Evolutionary conservation across 2,329 filamentous ascomycete species (phyloP).

Genomic region (Emmonsiellopsis sp.): DNA sequence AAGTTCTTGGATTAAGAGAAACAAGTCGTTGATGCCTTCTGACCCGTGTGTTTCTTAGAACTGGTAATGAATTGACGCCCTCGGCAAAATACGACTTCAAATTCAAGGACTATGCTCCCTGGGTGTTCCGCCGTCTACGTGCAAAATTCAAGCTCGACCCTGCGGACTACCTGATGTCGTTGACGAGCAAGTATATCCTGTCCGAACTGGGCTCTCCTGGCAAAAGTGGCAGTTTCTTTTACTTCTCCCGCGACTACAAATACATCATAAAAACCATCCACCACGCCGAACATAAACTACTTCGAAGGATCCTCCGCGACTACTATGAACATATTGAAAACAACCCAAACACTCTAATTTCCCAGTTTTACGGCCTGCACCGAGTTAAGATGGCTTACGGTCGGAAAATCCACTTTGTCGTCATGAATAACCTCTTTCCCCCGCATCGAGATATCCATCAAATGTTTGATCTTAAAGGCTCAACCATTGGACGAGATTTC

Average conservation of each 20-base stretch:
- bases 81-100: constrained; percentile 99
- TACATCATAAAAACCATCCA: constrained; percentile 99
- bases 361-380: constrained; percentile 95
- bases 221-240: constrained; percentile 98
- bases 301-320: constrained; percentile 55
- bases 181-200: constrained; percentile 97
- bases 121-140: constrained; percentile 92
- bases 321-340: constrained; percentile 89
- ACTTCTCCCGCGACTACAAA: constrained; percentile 98
- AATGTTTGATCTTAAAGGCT: constrained; percentile 95
- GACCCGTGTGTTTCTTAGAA: constrained; percentile 47
- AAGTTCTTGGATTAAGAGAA: constrained; percentile 30
- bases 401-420: constrained; percentile 97
- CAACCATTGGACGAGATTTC: constrained; percentile 86
- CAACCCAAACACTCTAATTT: constrained; percentile 93
- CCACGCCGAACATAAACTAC: constrained; percentile 61
- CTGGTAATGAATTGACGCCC: constrained; percentile 92
- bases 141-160: constrained; percentile 84
- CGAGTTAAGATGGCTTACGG: constrained; percentile 97
- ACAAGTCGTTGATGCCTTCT: background rate
- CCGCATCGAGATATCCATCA: constrained; percentile 95
- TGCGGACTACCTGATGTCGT: constrained; percentile 93
- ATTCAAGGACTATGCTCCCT: constrained; percentile 99
- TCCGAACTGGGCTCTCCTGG: constrained; percentile 94
- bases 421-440: constrained; percentile 99